Percentiles rank a stretch among this genome's conserved stretches.
These are phyloP conservation scores for Chaetomium cochliodes DNA, from an alignment of 495 filamentous ascomycete genomes.

Conservation along the genomic window DNA sequence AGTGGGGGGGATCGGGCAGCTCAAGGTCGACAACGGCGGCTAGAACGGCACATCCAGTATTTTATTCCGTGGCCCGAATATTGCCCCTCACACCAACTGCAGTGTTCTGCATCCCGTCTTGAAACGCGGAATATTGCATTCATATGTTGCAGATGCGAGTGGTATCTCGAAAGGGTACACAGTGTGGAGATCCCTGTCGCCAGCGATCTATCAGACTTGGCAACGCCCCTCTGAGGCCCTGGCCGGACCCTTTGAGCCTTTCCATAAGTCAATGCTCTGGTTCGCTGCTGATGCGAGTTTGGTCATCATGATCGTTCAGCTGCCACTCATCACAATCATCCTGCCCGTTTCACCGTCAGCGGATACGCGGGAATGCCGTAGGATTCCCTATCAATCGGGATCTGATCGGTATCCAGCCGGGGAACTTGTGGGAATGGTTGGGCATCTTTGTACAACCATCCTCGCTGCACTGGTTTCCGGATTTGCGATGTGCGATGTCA, in stretches of 20 bases:
- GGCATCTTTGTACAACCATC: conserved; percentile 13
- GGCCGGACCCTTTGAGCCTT: neutral
- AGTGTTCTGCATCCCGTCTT: neutral
- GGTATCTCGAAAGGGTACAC: neutral
- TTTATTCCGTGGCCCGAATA: neutral
- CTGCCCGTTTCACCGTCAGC: neutral
- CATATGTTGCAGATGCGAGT: neutral
- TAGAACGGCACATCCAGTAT: neutral
- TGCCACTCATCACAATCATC: neutral
- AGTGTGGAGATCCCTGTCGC: neutral
- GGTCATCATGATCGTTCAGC: conserved; percentile 3
- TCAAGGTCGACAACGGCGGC: neutral
- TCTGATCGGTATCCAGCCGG: neutral
- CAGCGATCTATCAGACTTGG: neutral
- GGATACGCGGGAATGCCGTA: conserved; percentile 1
- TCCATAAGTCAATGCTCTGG: neutral
- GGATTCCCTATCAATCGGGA: conserved; percentile 11
- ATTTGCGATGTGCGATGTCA: conserved; percentile 13
- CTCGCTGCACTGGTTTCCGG: neutral
- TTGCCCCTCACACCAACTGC: neutral
- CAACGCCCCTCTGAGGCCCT: neutral
- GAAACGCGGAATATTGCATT: conserved; percentile 5
- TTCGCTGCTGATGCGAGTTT: conserved; percentile 8
- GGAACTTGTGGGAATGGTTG: neutral
- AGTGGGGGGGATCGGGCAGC: neutral